phyloP scores from a whole-genome alignment of 2,329 filamentous ascomycete genomes.

The Xylaria arbuscula region DNA sequence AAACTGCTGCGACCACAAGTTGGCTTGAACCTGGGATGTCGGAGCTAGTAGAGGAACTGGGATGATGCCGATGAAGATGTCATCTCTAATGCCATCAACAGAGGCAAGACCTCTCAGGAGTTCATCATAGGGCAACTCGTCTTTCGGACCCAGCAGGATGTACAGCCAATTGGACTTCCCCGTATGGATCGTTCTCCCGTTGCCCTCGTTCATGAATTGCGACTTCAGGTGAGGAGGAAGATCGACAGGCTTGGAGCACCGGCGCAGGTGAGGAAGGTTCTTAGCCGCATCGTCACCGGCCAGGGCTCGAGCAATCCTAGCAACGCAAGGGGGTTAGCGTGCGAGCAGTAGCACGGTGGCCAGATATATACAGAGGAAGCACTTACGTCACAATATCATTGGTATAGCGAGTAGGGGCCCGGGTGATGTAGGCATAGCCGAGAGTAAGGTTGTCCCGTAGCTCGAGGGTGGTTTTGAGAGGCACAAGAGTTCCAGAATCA shows the following conservation, averaged over 20 bases:
- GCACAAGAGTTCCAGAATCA: constrained; percentile 59
- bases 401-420: constrained; percentile 76
- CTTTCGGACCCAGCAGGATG: constrained; percentile 65
- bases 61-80: constrained; percentile 69
- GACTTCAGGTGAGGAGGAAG: constrained; percentile 74
- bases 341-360: constrained; percentile 24
- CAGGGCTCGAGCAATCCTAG: constrained; percentile 63
- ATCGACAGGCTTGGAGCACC: constrained; percentile 77
- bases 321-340: constrained; percentile 45
- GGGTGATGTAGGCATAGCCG: constrained; percentile 75
- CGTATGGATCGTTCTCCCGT: constrained; percentile 67
- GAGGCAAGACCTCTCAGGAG: constrained; percentile 60
- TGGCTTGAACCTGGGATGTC: constrained; percentile 79
- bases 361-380: constrained; percentile 15
- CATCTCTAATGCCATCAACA: constrained; percentile 63
- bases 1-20: constrained; percentile 78
- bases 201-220: constrained; percentile 69
- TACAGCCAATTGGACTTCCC: constrained; percentile 71
- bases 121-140: constrained; percentile 64
- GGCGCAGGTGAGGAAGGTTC: constrained; percentile 76
- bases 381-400: constrained; percentile 78
- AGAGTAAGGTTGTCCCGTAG: constrained; percentile 68
- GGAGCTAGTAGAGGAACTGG: constrained; percentile 79
- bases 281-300: constrained; percentile 71
- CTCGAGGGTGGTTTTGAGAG: constrained; percentile 73